phyloP scores from a whole-genome alignment of 2,329 filamentous ascomycete genomes.

The Ceratocystis huliohia region DNA sequence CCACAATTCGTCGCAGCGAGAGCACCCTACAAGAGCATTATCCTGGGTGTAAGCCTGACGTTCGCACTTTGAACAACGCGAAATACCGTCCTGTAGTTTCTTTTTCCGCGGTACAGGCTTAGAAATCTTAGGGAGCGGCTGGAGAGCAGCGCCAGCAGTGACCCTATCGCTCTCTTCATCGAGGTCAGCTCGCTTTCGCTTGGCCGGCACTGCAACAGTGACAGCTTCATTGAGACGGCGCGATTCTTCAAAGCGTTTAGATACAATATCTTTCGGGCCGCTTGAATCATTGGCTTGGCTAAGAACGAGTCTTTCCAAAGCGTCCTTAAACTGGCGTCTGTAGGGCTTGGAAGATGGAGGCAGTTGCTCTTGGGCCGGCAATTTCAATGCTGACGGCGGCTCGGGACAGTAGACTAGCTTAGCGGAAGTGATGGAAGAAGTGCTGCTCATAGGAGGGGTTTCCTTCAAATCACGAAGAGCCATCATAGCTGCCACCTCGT shows the following conservation, averaged over 20 bases:
- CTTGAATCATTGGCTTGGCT: conserved; percentile 1
- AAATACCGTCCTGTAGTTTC: conserved; percentile 15
- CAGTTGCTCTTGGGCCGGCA: neutral
- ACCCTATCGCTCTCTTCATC: neutral
- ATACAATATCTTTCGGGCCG: conserved; percentile 12
- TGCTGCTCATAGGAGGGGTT: conserved; percentile 1
- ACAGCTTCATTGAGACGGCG: conserved; percentile 11
- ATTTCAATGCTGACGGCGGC: conserved; percentile 7
- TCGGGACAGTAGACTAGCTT: conserved; percentile 17
- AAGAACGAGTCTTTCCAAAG: neutral
- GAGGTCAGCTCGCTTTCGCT: conserved; percentile 13
- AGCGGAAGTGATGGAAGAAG: neutral
- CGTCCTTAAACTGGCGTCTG: conserved; percentile 15
- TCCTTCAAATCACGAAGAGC: conserved; percentile 18
- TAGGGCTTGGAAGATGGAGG: conserved; percentile 8
- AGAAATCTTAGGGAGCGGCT: conserved; percentile 16
- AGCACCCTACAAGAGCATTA: conserved; percentile 24
- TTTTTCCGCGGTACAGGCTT: conserved; percentile 17
- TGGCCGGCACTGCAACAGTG: conserved; percentile 15
- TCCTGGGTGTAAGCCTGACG: conserved; percentile 21
- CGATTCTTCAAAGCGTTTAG: conserved; percentile 16
- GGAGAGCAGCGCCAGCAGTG: neutral
- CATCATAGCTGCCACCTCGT: conserved; percentile 19
- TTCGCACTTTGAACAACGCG: conserved; percentile 23
- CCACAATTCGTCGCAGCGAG: conserved; percentile 23